Evolutionary conservation across 2,329 filamentous ascomycete species (phyloP), one percentile per base, ranked within the genome.

Genomic region (Xylariaceae sp.): DNA sequence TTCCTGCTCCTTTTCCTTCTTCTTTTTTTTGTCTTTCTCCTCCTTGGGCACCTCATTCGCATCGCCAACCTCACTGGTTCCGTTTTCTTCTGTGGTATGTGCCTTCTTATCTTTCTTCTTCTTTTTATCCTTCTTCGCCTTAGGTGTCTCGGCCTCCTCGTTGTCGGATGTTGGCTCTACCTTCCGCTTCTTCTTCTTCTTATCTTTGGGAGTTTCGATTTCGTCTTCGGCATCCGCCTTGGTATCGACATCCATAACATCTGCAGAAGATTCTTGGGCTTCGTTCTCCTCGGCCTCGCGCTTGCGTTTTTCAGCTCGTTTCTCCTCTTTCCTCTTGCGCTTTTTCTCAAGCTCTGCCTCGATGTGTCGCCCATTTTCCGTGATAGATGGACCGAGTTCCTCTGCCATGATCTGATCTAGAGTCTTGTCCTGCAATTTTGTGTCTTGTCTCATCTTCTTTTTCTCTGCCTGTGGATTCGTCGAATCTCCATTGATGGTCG

Each of bases 251-350:
- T 63, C 54, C 23, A 54, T 44, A 8, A 43, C 40, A 19, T 54
- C 60, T 17, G 53, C 57, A 3, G 55, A 36, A n/a, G 58, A 12
- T 28, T 61, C 61, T 6, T 61, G 37, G 6, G 53, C 36, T 39
- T 55, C 60, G 2, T 64, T 55, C 21, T 65, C 63, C 53, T 64
- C 64, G 9, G 58, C 57, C 41, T 63, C 55, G 63, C 70, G 53
- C 33, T 70, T 70, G 36, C 62, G 68, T 48, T 69, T 71, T 64
- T 74, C 74, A 33, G 69, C 68, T 65, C 73, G 76, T 64, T 73
- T 76, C 57, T 72, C 69, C 8, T 71, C 65, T 64, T 72, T 74
- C 55, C 64, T 64, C 43, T 65, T 63, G 19, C 60, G 66, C 65
- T 69, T 70, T 66, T 69, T 70, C 36, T 66, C 60, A 51, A 68